Percentiles rank a stretch among this genome's conserved stretches.
phyloP scores from a whole-genome alignment of 2,329 filamentous ascomycete genomes.

The Bipolaris victoriae region DNA sequence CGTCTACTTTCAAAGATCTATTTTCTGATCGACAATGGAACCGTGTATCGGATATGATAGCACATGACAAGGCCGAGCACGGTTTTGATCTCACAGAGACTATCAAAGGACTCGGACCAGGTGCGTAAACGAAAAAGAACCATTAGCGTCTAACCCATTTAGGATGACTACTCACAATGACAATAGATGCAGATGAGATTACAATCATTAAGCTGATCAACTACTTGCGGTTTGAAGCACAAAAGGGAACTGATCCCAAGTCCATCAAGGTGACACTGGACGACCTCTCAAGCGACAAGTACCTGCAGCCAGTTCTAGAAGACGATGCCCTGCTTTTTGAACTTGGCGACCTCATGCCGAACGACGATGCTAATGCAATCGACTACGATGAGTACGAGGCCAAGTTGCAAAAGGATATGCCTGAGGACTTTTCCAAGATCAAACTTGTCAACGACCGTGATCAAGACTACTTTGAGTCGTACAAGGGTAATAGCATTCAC shows the following conservation, averaged over 20 bases:
- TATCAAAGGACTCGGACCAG: constrained; percentile 40
- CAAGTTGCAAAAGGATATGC: constrained; percentile 51
- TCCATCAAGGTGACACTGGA: constrained; percentile 62
- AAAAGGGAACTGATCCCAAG: constrained; percentile 52
- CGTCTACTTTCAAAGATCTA: constrained; percentile 44
- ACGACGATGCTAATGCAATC: constrained; percentile 32
- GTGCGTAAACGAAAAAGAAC: constrained; percentile 19
- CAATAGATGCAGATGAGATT: constrained; percentile 40
- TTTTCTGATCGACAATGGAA: constrained; percentile 44
- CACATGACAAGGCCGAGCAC: constrained; percentile 37
- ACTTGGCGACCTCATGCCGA: constrained; percentile 73
- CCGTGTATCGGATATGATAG: constrained; percentile 36
- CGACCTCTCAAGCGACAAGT: constrained; percentile 75
- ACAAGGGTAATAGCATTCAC: constrained; percentile 76
- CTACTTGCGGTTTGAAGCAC: constrained; percentile 54
- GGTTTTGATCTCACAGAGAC: constrained; percentile 34
- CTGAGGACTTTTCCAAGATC: constrained; percentile 39
- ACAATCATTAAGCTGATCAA: constrained; percentile 52
- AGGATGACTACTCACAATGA: constrained; percentile 22
- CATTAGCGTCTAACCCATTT: constrained; percentile 23
- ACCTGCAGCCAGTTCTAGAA: constrained; percentile 81
- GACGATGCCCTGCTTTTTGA: constrained; percentile 89
- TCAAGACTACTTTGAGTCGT: constrained; percentile 68
- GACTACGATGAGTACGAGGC: constrained; percentile 47
- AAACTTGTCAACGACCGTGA: constrained; percentile 56